Evolutionary conservation across 2,329 filamentous ascomycete species (phyloP), one percentile per base, ranked within the genome.

Genomic region (Zasmidium citrigriseum): DNA sequence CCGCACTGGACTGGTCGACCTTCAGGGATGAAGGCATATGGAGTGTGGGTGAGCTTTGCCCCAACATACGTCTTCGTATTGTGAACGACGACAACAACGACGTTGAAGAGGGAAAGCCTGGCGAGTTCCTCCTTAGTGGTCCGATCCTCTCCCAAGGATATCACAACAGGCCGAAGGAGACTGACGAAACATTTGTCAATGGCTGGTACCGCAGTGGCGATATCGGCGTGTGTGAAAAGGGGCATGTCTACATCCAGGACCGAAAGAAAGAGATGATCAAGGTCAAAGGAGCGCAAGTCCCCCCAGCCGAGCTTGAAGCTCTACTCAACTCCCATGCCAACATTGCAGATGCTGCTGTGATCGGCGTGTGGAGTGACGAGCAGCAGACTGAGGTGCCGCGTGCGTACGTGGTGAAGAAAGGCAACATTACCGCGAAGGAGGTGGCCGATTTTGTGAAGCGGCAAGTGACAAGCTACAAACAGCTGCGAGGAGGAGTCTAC

Each of bases 281-380:
- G 64, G 74, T 76, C 18, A 76, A 76, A 54, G 75, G 69, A 0
- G 67, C 76, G 16, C 67, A 69, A 61, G 65, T 69, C 25, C 65
- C 67, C 14, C 67, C 67, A 1, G 63, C 65, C 2, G 67, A 69
- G 55, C 67, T 69, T 2, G 67, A 69, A 59, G 67, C 21, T 67
- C 49, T 58, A 2, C 51, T 58, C 24, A 53, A 25, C n/a, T 58
- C 55, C 2, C 90, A 93, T 72, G 85, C 87, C 0, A 80, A 81
- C 12, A 89, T 95, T 16, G 84, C 84, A 46, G 90, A 95, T 74
- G 89, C 86, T 64, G 86, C 90, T 16, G 90, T 95, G 5, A 91
- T 93, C 63, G 86, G 87, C n/a, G 78, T 92, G 5, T 70, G 70
- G 1, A 81, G 86, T 59, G 82, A 86, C 3, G 52, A 55, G 5